phyloP scores from a whole-genome alignment of 2,329 filamentous ascomycete genomes.

The Herpomyces periplanetae region DNA sequence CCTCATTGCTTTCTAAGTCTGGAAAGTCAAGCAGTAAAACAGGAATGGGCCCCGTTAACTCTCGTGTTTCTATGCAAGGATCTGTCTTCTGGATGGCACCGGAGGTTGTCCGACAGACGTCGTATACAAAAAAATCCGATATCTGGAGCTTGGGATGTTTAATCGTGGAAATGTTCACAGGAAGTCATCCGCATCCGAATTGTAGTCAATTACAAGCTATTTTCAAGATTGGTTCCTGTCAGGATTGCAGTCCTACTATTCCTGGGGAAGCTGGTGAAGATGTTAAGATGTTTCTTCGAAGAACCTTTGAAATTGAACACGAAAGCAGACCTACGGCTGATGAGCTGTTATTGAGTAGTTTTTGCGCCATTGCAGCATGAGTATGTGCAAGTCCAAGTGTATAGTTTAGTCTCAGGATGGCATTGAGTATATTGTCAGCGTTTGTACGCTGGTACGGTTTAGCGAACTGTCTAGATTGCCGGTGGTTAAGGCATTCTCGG shows the following conservation, averaged over 20 bases:
- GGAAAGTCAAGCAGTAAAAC: constrained; percentile 9
- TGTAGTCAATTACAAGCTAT: constrained; percentile 90
- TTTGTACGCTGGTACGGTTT: too few species aligned
- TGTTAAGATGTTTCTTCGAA: constrained; percentile 37
- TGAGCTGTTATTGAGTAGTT: constrained; percentile 45
- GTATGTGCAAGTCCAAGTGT: background rate
- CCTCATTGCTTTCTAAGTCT: constrained; percentile 23
- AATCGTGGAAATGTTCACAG: constrained; percentile 97
- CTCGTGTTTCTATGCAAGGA: constrained; percentile 44
- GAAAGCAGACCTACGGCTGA: constrained; percentile 67
- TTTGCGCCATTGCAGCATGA: constrained; percentile 30
- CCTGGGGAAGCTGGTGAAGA: constrained; percentile 55
- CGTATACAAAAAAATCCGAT: constrained; percentile 88
- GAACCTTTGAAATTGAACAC: constrained; percentile 85
- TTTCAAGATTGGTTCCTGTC: constrained; percentile 60
- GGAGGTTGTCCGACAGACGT: constrained; percentile 87
- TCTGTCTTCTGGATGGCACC: constrained; percentile 99
- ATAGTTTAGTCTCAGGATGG: too few species aligned
- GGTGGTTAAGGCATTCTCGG: too few species aligned
- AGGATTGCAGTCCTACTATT: constrained; percentile 43
- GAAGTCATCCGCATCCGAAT: constrained; percentile 75
- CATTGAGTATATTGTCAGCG: too few species aligned
- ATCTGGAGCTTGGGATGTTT: constrained; percentile 93
- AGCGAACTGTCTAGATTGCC: too few species aligned
- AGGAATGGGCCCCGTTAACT: background rate